Conservation (phyloP, 1,284 basidiomycete species). For the Cutaneotrichosporon sp. region DNA sequence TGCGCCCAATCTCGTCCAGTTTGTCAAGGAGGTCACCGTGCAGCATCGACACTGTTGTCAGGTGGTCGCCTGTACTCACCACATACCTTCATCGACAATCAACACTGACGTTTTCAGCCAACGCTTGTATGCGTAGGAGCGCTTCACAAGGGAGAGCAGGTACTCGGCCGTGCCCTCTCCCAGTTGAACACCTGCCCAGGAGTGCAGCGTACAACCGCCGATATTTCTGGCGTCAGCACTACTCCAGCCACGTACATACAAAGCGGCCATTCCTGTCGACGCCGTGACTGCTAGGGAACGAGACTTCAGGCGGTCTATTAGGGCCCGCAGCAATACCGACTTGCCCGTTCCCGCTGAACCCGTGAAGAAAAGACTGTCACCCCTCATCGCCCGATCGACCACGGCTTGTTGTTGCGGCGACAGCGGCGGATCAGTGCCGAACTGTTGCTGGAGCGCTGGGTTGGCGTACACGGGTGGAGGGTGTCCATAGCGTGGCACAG, state of each 20-base stretch:
- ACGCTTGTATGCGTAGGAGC: constrained; percentile 47
- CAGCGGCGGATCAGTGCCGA: constrained; percentile 19
- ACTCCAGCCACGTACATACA: constrained; percentile 23
- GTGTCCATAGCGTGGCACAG: no score
- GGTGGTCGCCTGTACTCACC: constrained; percentile 44
- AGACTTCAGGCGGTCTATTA: constrained; percentile 60
- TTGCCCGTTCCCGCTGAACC: constrained; percentile 97
- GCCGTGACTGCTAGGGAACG: constrained; percentile 69
- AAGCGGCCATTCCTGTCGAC: constrained; percentile 54
- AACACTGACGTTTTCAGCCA: constrained; percentile 57
- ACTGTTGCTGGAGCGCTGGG: neutral
- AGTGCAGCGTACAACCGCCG: constrained; percentile 58
- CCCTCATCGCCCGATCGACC: constrained; percentile 61
- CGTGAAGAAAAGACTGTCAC: constrained; percentile 82
- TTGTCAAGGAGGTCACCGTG: constrained; percentile 71
- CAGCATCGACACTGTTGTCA: constrained; percentile 56
- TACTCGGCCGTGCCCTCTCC: constrained; percentile 46
- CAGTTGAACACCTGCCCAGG: constrained; percentile 55
- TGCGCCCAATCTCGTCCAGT: constrained; percentile 62
- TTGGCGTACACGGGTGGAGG: neutral
- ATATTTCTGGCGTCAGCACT: constrained; percentile 51
- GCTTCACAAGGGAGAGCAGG: constrained; percentile 49
- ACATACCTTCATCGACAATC: constrained; percentile 60
- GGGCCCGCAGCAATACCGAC: constrained; percentile 77
- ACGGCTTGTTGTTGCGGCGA: constrained; percentile 63